Percentiles rank a stretch among this genome's conserved stretches.
Evolutionary conservation across 2,329 filamentous ascomycete genomes (phyloP).

Genomic region (Hymenoscyphus linearis): DNA sequence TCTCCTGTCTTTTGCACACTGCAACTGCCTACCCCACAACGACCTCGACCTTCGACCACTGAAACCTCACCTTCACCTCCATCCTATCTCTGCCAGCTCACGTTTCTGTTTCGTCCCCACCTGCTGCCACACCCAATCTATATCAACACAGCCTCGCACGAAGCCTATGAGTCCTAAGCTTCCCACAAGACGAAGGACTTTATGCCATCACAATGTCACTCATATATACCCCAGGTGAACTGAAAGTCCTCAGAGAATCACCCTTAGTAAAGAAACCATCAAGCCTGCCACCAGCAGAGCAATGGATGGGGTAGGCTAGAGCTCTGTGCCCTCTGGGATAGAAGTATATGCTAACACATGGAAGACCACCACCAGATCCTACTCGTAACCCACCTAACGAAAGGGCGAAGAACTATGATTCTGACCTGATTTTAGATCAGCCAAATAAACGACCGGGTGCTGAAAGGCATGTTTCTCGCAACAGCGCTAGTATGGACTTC

Average conservation of each 20-base stretch:
- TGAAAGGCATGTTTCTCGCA: constrained; percentile 52
- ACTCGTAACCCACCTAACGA: constrained; percentile 41
- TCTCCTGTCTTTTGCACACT: neutral
- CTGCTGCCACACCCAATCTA: neutral
- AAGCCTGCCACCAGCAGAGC: constrained; percentile 74
- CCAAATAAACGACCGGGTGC: constrained; percentile 44
- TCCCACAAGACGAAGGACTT: neutral
- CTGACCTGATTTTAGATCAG: constrained; percentile 28
- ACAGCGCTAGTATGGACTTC: constrained; percentile 47
- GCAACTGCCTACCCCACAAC: neutral
- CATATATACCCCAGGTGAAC: constrained; percentile 67
- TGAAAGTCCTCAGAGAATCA: constrained; percentile 72
- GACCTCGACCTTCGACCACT: neutral
- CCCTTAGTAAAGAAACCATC: constrained; percentile 78
- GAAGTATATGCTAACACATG: constrained; percentile 19
- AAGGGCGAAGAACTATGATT: constrained; percentile 38
- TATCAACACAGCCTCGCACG: neutral
- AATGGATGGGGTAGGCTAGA: constrained; percentile 83
- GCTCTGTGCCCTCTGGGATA: neutral
- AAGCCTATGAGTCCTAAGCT: constrained; percentile 1
- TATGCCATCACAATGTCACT: constrained; percentile 27
- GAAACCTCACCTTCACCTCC: neutral
- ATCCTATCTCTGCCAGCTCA: neutral
- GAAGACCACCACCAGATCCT: constrained; percentile 27
- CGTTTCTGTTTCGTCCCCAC: neutral